A percentile compares a stretch with the other conserved stretches of the same genome.
phyloP scores from a whole-genome alignment of 768 basidiomycete genomes.

The Rhodotorula taiwanensis region DNA sequence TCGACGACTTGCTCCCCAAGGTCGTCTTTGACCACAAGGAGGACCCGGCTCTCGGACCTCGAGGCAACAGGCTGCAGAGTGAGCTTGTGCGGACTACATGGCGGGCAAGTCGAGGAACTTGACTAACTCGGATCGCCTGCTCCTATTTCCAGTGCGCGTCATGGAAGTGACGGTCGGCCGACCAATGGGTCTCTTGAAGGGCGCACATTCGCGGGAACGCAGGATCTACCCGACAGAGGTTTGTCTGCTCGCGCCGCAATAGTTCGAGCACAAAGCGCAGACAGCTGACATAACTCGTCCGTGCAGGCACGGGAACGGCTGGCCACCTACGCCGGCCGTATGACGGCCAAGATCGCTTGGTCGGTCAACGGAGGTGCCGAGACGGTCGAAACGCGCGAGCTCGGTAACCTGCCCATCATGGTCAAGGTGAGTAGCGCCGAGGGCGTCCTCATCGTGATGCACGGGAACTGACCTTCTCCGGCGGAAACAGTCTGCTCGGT shows the following conservation, averaged over 20 bases:
- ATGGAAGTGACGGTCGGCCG: slow-evolving; percentile 72
- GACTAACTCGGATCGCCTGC: slow-evolving; percentile 1
- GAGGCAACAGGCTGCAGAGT: slow-evolving; percentile 84
- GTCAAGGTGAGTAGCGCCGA: slow-evolving; percentile 62
- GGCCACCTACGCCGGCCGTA: slow-evolving; percentile 81
- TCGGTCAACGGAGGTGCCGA: slow-evolving; percentile 64
- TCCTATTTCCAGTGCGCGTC: slow-evolving; percentile 67
- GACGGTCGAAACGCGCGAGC: slow-evolving; percentile 67
- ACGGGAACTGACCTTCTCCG: background rate
- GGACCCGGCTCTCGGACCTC: slow-evolving; percentile 50
- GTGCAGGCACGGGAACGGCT: slow-evolving; percentile 82
- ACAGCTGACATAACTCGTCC: background rate
- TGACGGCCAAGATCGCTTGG: slow-evolving; percentile 83
- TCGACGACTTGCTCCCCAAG: slow-evolving; percentile 79
- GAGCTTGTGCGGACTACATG: slow-evolving; percentile 44
- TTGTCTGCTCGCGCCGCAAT: too few species aligned
- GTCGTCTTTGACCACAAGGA: slow-evolving; percentile 80
- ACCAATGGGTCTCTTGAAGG: slow-evolving; percentile 81
- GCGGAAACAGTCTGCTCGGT: slow-evolving; percentile 66
- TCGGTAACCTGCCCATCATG: slow-evolving; percentile 93
- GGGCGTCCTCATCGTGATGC: too few species aligned
- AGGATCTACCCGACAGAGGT: slow-evolving; percentile 86
- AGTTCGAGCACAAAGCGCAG: too few species aligned
- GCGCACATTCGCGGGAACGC: slow-evolving; percentile 64
- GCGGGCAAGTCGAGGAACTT: too few species aligned